Conservation (phyloP, 139 green algal genomes). For the Tetradesmus lagerheimii region DNA sequence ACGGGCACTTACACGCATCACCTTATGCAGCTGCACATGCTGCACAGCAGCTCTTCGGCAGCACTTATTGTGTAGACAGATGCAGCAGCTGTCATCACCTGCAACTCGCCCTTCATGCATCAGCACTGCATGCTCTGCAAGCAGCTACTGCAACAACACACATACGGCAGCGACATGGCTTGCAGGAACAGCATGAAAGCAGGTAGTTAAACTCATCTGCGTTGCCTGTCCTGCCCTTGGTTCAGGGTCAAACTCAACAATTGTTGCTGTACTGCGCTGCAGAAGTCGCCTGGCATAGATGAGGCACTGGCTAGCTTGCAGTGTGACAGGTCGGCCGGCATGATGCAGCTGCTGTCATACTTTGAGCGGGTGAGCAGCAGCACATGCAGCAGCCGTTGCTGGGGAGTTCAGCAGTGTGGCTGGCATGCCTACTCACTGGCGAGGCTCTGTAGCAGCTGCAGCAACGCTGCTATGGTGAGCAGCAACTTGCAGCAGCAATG, state of each 20-base stretch:
- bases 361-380: conserved; percentile 44
- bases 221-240: background rate
- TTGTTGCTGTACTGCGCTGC: background rate
- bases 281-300: conserved; percentile 33
- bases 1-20: background rate
- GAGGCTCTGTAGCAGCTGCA: too few species aligned
- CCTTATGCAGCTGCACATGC: background rate
- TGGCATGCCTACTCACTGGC: too few species aligned
- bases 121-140: background rate
- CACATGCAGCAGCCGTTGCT: background rate
- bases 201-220: background rate
- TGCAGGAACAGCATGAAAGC: too few species aligned
- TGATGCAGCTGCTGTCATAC: conserved; percentile 37
- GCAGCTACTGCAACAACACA: background rate
- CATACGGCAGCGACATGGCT: background rate
- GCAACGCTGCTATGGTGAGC: too few species aligned
- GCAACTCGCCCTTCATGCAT: background rate
- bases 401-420: too few species aligned
- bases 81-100: background rate
- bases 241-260: too few species aligned
- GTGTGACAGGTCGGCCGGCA: conserved; percentile 29
- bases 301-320: conserved; percentile 5
- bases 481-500: background rate
- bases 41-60: background rate
- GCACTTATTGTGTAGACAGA: background rate